Conservation (phyloP, 208 protist species). For the Acanthamoeba healyi region DNA sequence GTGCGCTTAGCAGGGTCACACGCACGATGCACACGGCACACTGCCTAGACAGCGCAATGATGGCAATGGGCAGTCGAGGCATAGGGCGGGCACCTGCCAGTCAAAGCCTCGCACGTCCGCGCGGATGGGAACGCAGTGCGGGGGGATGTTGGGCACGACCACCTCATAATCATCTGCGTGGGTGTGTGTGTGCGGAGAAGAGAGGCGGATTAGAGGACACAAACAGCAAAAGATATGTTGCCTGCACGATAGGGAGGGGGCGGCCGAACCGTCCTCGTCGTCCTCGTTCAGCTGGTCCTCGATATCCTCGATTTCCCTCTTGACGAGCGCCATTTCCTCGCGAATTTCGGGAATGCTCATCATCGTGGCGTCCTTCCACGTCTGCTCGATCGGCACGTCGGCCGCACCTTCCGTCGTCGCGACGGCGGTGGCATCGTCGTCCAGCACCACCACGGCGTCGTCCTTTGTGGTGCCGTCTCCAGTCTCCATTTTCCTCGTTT, state of each 20-base stretch:
- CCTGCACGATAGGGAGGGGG: too few species aligned
- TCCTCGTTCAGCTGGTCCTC: background rate
- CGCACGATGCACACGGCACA: background rate
- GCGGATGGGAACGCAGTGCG: constrained; percentile 84
- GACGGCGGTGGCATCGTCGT: background rate
- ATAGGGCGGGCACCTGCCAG: constrained; percentile 61
- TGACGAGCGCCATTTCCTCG: constrained; percentile 26
- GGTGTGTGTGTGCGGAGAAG: too few species aligned
- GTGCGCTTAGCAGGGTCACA: background rate
- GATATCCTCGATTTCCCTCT: constrained; percentile 30
- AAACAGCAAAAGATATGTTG: background rate
- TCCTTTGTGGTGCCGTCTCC: background rate
- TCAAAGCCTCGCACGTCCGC: constrained; percentile 85
- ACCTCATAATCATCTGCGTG: constrained; percentile 76
- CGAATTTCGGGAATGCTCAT: constrained; percentile 57
- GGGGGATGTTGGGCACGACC: constrained; percentile 75
- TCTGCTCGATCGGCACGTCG: background rate
- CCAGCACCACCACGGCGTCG: background rate
- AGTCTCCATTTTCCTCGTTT: background rate
- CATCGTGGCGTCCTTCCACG: constrained; percentile 17
- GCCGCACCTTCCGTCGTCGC: background rate
- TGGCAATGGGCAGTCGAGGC: background rate
- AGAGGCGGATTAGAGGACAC: background rate
- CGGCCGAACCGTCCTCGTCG: constrained; percentile 24
- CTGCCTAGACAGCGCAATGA: too few species aligned